phyloP scores from a whole-genome alignment of 1,139 yeast genomes.

The Arxiozyma telluris region DNA sequence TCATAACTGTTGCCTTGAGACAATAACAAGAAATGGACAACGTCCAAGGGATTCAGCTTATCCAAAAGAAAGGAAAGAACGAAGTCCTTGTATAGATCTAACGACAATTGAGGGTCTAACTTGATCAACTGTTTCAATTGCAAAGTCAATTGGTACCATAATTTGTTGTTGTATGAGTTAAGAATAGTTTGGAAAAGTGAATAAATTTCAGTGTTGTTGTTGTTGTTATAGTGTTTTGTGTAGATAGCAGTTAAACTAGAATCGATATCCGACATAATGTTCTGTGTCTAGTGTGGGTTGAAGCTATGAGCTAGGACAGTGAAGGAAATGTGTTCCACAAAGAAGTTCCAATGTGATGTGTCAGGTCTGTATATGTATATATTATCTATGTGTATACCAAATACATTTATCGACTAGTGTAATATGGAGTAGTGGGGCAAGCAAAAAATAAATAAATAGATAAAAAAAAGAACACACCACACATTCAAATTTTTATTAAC shows the following conservation, averaged over 20 bases:
- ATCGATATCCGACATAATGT: not conserved
- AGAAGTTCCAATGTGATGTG: too few species aligned
- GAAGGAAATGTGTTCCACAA: too few species aligned
- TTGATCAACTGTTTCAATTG: not conserved
- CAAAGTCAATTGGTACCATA: constrained; percentile 3
- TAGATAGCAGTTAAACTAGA: not conserved
- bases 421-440: too few species aligned
- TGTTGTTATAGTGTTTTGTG: not conserved
- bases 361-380: too few species aligned
- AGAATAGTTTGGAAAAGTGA: not conserved
- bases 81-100: not conserved
- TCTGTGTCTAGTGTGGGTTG: constrained; percentile 19
- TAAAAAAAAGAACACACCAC: too few species aligned
- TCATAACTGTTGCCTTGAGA: constrained; percentile 32
- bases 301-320: too few species aligned
- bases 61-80: not conserved
- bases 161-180: not conserved
- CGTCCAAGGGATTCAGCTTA: constrained; percentile 53
- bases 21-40: constrained; percentile 63
- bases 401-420: too few species aligned
- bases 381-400: too few species aligned
- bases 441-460: too few species aligned
- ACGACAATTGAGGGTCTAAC: not conserved
- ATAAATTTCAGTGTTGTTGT: not conserved
- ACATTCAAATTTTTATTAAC: too few species aligned